phyloP scores from a whole-genome alignment of 2,329 filamentous ascomycete genomes.

The Aspergillus sp. region DNA sequence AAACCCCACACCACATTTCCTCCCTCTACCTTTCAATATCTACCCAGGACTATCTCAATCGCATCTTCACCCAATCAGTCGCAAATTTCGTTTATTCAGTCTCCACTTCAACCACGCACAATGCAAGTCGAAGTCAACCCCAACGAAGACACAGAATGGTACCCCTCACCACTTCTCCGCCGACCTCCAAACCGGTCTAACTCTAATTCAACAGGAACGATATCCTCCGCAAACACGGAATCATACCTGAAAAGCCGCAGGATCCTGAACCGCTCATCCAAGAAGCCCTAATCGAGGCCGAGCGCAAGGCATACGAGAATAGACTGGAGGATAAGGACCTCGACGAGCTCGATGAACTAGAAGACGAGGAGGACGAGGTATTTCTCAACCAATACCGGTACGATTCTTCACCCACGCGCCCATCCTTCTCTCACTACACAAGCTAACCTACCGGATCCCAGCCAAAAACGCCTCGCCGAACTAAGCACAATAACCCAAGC shows the following conservation, averaged over 20 bases:
- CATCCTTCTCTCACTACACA: not conserved
- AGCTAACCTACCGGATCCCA: slow-evolving; percentile 27
- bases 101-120: slow-evolving; percentile 22
- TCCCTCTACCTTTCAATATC: not conserved
- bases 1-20: slow-evolving; percentile 7
- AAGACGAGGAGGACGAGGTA: slow-evolving; percentile 92
- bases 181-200: slow-evolving; percentile 18
- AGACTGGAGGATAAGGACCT: slow-evolving; percentile 91
- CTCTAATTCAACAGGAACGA: slow-evolving; percentile 75
- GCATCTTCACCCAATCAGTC: not conserved
- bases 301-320: slow-evolving; percentile 85
- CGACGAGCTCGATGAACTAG: slow-evolving; percentile 89
- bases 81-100: not conserved
- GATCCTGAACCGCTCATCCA: slow-evolving; percentile 96
- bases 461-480: slow-evolving; percentile 83
- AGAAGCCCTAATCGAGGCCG: slow-evolving; percentile 85
- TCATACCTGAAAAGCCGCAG: slow-evolving; percentile 97
- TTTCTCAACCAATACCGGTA: slow-evolving; percentile 85
- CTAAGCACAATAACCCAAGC: slow-evolving; percentile 74
- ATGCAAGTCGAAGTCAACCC: slow-evolving; percentile 86
- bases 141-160: slow-evolving; percentile 97
- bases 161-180: slow-evolving; percentile 38
- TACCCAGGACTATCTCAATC: not conserved
- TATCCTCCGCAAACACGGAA: slow-evolving; percentile 91
- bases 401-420: slow-evolving; percentile 54